phyloP scores from a whole-genome alignment of 139 green algal species.

The Coelastrella sp. region DNA sequence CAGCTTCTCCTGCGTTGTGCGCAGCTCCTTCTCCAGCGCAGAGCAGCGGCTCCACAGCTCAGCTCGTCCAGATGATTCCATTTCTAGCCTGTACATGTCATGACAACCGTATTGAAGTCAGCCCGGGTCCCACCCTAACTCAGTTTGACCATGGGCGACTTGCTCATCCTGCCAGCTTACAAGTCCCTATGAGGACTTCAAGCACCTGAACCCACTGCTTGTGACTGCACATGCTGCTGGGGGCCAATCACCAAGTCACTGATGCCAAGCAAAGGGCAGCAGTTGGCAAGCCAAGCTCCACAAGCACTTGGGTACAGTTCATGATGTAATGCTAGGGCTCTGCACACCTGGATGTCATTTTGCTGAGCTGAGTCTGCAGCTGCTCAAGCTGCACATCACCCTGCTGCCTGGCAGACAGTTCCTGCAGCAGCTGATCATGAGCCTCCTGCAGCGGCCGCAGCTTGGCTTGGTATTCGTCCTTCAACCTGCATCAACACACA shows the following conservation, averaged over 20 bases:
- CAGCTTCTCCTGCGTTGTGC: not conserved
- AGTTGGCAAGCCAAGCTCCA: too few relatives aligned
- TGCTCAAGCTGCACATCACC: not conserved
- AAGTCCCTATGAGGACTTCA: too few relatives aligned
- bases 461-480: conserved; percentile 9
- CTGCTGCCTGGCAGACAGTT: conserved; percentile 2
- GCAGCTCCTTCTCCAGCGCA: conserved; percentile 20
- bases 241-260: too few relatives aligned
- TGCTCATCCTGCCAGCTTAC: too few relatives aligned
- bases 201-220: too few relatives aligned
- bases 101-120: not conserved
- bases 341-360: conserved; percentile 12
- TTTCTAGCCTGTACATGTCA: not conserved
- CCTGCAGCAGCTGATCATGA: conserved; percentile 35
- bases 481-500: conserved; percentile 14
- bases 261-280: too few relatives aligned
- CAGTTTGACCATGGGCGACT: too few relatives aligned
- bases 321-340: not conserved
- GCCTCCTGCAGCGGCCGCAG: conserved; percentile 33
- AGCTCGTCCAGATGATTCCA: conserved; percentile 17
- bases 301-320: too few relatives aligned
- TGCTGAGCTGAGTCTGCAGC: not conserved
- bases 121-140: too few relatives aligned
- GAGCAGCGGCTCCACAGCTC: conserved; percentile 39
- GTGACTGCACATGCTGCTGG: too few relatives aligned